These are phyloP conservation scores for Secale cereale DNA, from an alignment of 176 grass and related monocot species.

Conservation along the genomic window DNA sequence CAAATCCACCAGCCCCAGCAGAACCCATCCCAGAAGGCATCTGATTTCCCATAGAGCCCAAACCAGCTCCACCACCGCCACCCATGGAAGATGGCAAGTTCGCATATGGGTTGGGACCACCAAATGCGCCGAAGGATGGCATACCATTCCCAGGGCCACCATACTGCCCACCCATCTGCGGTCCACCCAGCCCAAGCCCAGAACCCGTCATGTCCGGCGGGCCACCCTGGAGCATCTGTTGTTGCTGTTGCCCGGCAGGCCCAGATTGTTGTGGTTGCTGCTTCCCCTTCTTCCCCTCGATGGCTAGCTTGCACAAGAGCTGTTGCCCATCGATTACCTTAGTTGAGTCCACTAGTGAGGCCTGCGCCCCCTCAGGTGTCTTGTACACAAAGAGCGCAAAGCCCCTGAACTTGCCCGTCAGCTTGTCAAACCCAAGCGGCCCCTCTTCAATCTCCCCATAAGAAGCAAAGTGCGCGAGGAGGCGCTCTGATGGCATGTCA, in stretches of 20 bases:
- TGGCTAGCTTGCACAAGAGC: conserved; percentile 90
- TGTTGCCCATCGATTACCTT: conserved; percentile 88
- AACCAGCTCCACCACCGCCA: conserved; percentile 41
- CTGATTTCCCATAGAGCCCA: conserved; percentile 54
- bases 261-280: conserved; percentile 50
- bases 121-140: conserved; percentile 45
- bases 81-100: conserved; percentile 63
- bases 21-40: conserved; percentile 35
- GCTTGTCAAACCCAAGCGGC: conserved; percentile 92
- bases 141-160: conserved; percentile 60
- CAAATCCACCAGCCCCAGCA: conserved; percentile 46
- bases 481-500: conserved; percentile 83
- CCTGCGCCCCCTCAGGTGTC: conserved; percentile 71
- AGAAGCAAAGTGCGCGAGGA: conserved; percentile 63
- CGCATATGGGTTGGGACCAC: conserved; percentile 44
- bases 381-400: conserved; percentile 97
- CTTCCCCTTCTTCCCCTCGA: conserved; percentile 93
- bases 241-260: conserved; percentile 21
- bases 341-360: conserved; percentile 65
- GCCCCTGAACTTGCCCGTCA: conserved; percentile 88
- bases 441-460: conserved; percentile 98
- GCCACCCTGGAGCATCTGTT: conserved; percentile 48
- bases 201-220: conserved; percentile 41
- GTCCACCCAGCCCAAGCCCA: conserved; percentile 45
- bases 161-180: conserved; percentile 53